These are phyloP conservation scores for Ophiostoma sp. DNA, from an alignment of 2,329 filamentous ascomycete genomes.

Conservation along the genomic window DNA sequence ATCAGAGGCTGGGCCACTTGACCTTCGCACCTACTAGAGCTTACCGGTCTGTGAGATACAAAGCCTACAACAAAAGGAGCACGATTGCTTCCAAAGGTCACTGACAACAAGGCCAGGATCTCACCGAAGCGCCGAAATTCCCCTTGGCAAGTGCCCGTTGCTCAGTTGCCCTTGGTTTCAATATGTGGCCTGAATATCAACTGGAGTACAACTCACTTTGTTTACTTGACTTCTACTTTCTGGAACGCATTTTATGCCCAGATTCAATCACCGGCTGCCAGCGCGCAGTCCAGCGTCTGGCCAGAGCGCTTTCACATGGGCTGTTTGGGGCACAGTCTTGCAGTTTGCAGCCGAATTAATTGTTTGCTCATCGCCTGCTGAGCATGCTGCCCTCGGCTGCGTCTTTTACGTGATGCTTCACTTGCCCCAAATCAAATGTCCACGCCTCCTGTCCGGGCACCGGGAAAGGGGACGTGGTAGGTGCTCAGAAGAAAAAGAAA, in stretches of 20 bases:
- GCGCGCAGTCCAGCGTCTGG: neutral
- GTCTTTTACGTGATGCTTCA: constrained; percentile 6
- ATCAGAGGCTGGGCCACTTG: no score
- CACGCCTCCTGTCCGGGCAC: neutral
- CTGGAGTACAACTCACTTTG: neutral
- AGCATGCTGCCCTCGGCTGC: neutral
- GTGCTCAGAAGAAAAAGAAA: neutral
- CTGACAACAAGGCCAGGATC: neutral
- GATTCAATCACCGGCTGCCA: neutral
- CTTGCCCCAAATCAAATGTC: neutral
- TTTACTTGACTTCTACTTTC: neutral
- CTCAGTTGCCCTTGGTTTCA: neutral
- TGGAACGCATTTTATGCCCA: neutral
- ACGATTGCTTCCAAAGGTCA: neutral
- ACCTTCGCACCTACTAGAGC: neutral
- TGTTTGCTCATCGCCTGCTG: neutral
- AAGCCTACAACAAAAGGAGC: neutral
- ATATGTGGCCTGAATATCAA: neutral
- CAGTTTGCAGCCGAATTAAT: neutral
- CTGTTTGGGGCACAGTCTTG: neutral
- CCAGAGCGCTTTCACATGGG: constrained; percentile 23
- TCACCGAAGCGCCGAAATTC: neutral
- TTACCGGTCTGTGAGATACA: neutral
- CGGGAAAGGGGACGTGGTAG: neutral
- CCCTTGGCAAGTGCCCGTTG: neutral